phyloP scores from a whole-genome alignment of 768 basidiomycete species.

The Psilocybe tampanensis region DNA sequence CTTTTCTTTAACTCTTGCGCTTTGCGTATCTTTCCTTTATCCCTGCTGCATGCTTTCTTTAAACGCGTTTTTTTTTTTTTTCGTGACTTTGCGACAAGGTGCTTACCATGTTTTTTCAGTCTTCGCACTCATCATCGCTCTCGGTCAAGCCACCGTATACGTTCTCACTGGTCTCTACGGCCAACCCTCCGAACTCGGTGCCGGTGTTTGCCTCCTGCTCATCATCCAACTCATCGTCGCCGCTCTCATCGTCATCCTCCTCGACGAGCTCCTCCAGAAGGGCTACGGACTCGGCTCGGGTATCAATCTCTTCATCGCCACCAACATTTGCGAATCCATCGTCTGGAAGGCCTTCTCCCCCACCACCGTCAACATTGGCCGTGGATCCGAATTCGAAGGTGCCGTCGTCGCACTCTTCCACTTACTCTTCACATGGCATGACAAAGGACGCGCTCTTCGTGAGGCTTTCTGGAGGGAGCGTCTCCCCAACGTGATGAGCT shows the following conservation, averaged over 20 bases:
- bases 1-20: not conserved
- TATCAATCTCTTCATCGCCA: constrained; percentile 98
- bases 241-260: constrained; percentile 94
- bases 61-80: not conserved
- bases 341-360: constrained; percentile 99
- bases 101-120: constrained; percentile 48
- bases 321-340: constrained; percentile 99
- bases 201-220: constrained; percentile 94
- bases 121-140: constrained; percentile 94
- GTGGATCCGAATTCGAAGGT: constrained; percentile 97
- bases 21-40: too few relatives aligned
- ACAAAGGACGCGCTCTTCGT: constrained; percentile 94
- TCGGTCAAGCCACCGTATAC: constrained; percentile 97
- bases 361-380: constrained; percentile 96
- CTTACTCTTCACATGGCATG: constrained; percentile 96
- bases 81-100: not conserved
- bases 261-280: constrained; percentile 98
- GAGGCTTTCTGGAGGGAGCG: constrained; percentile 99
- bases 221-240: constrained; percentile 96
- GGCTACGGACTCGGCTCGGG: constrained; percentile 99
- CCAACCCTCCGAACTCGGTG: constrained; percentile 88
- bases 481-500: constrained; percentile 97
- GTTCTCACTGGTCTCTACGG: constrained; percentile 97
- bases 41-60: too few relatives aligned
- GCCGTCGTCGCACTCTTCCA: constrained; percentile 97